A percentile compares a stretch with the other conserved stretches of the same genome.
Evolutionary conservation across 1,284 basidiomycete genomes (phyloP).

Genomic region (Erythrobasidium hasegawianum): DNA sequence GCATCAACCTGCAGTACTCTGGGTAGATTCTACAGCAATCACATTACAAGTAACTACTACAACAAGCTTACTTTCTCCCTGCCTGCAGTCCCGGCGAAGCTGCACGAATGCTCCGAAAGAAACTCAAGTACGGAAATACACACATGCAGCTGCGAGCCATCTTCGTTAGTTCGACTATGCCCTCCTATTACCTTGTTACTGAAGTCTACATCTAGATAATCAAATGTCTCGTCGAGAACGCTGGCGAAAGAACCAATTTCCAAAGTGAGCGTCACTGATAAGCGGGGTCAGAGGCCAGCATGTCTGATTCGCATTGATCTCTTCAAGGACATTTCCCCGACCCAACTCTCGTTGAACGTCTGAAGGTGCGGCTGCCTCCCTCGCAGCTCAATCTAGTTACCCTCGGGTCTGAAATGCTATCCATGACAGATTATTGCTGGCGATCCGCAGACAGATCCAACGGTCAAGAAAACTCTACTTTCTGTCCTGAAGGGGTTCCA

Average conservation of each 20-base stretch:
- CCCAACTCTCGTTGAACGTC: slow-evolving; percentile 72
- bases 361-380: slow-evolving; percentile 57
- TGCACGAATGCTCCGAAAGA: slow-evolving; percentile 86
- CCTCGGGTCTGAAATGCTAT: no score
- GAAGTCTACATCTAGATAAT: slow-evolving; percentile 61
- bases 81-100: slow-evolving; percentile 66
- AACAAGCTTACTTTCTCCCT: no score
- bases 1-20: slow-evolving; percentile 74
- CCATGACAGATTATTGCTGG: slow-evolving; percentile 51
- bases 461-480: slow-evolving; percentile 80
- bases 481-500: slow-evolving; percentile 80
- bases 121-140: slow-evolving; percentile 86
- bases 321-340: slow-evolving; percentile 66
- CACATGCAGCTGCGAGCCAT: slow-evolving; percentile 93
- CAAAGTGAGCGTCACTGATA: slow-evolving; percentile 54
- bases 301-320: background rate
- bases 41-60: no score
- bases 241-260: slow-evolving; percentile 59
- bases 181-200: background rate
- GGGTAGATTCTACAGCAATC: no score
- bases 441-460: slow-evolving; percentile 60
- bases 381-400: no score
- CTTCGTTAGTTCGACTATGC: slow-evolving; percentile 58
- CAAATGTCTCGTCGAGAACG: slow-evolving; percentile 87
- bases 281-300: background rate